phyloP scores from a whole-genome alignment of 345 rosid genomes.

The Lepidium sativum region DNA sequence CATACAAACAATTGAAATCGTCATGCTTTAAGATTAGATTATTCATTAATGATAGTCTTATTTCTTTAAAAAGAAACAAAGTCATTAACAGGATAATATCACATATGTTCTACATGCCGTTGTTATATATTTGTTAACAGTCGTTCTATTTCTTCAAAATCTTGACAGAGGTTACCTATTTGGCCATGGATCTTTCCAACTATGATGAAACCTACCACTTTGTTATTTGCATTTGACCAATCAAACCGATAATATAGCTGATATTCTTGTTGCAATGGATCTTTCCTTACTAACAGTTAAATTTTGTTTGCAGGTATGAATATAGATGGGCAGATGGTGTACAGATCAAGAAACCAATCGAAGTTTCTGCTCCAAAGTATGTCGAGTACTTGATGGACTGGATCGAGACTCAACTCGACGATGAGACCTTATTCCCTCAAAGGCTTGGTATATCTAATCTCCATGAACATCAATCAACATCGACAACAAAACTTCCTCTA shows the following conservation, averaged over 20 bases:
- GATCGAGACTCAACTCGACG: conserved; percentile 96
- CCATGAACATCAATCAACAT: background rate
- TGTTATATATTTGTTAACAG: background rate
- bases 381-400: conserved; percentile 99
- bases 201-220: background rate
- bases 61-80: background rate
- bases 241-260: background rate
- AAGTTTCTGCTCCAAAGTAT: conserved; percentile 98
- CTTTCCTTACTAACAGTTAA: conserved; percentile 1
- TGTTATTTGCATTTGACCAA: background rate
- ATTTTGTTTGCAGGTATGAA: conserved; percentile 54
- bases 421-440: conserved; percentile 93
- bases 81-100: background rate
- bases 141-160: background rate
- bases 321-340: conserved; percentile 99
- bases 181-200: background rate
- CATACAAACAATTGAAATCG: conserved; percentile 1
- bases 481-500: background rate
- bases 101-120: background rate
- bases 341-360: conserved; percentile 94
- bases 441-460: conserved; percentile 61
- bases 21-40: background rate
- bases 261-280: background rate
- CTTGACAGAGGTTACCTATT: background rate
- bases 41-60: background rate